Base-by-base conservation (phyloP, 768 basidiomycete species). In the Macrolepiota dolichaula region DNA sequence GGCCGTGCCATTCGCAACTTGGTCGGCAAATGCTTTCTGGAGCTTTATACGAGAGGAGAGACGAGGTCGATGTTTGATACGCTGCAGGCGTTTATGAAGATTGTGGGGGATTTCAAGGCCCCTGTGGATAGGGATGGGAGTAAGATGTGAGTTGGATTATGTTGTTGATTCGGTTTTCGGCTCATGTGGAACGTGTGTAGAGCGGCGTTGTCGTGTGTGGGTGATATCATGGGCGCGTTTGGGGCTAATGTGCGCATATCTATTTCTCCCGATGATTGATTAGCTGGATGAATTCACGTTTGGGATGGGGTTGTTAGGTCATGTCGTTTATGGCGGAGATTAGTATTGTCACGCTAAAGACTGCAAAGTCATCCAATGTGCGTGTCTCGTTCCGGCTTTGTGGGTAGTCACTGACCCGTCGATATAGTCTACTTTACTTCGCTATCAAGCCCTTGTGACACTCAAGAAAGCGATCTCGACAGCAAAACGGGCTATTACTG, bases 311-410 rank as follows among this genome's bases (percentile, higher is more conserved):
- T 52, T 5, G 27, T 1, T 64, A 98, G 93, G 87, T 95, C 70
- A 96, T 98, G 95, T 97, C 95, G 0, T 90, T 95, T 66, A 89
- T 96, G 86, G 82, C 88, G 29, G 96, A 98, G 70, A 90, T 96
- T 36, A 76, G 85, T 19, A 76, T 79, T 1, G 77, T 85, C 0
- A 79, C 87, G 0, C 72, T 92, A 46, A 93, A 87, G 70, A 83
- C 88, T 0, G 81, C 83, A 65, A 89, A 84, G 63, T 85, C 88
- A 9, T 94, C 92, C 35, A 81, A 76, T 66, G 94, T 92, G 63
- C 63, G 92, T n/a, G n/a, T 75, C 7, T n/a, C 42, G 35, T 57
- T 36, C 38, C 47, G 40, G 17, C 25, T 13, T 27, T 4, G 24
- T 53, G 29, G 5, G 37, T 22, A 24, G 36, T 56, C 32, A 42